Base-by-base conservation (phyloP, 1,139 yeast genomes). In the Yamadazyma atmosphaerica region DNA sequence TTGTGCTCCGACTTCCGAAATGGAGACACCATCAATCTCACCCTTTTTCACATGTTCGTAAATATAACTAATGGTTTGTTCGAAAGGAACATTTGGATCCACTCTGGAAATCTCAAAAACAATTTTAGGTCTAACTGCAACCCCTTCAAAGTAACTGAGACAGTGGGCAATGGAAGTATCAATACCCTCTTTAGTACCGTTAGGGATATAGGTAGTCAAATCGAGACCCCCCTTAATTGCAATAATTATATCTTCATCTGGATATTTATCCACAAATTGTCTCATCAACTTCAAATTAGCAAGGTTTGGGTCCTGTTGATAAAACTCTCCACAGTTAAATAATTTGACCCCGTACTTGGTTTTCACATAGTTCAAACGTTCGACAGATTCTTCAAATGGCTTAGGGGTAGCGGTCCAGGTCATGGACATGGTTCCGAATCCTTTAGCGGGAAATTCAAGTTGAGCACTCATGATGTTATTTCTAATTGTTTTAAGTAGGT, bases 291-390 rank as follows among this genome's bases (percentile, higher is more conserved):
- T 64, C 47, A 65, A 61, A 38, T 61, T 65, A 34, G 73, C 67
- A 34, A 63, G 61, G 35, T 70, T 61, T 0, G 69, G 58, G 18
- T 94, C 94, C 51, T 21, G 18, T 24, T 47, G 49, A 54, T 88
- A 88, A 55, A 87, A 86, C 50, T 83, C 92, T 40, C 94, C 95
- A 22, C 79, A 79, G 54, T 87, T 87, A 63, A 86, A 65, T 43
- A 83, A 72, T 22, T 74, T 76, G 40, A 74, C 74, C 24, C 79
- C 81, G 30, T 69, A 64, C 24, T 73, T 68, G 7, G 47, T 42
- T 31, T 56, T 37, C 9, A 80, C 80, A 33, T 63, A 64, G 43
- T 72, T 69, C 54, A 81, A 61, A 10, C 72, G 56, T 27, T 69
- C 72, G 42, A 79, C 60, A 2, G 81, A 72, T 41, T 71, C 63